Evolutionary conservation across 2,329 filamentous ascomycete species (phyloP), one percentile per base, ranked within the genome.

Genomic region (Chrysoporthe cubensis): DNA sequence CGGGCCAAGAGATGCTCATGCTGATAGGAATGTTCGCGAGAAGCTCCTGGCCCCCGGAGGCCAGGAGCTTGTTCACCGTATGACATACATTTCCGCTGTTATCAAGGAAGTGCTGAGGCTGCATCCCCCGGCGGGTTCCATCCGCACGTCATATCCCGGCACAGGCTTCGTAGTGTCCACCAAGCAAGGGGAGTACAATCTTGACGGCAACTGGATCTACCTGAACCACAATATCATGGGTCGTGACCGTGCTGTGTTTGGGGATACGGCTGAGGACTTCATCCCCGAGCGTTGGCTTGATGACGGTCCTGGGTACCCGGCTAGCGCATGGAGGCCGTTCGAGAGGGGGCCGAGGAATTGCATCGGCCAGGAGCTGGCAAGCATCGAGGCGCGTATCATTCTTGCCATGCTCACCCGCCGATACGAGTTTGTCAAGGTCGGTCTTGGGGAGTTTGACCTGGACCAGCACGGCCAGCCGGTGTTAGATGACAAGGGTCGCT

Each of bases 311-410:
- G 26, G 21, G 77, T 80, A 73, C 69, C 74, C 75, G 32, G 68
- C 74, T 4, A 78, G 80, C 58, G 84, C 85, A 1, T 88, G 81
- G 80, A 76, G 85, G 14, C 79, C 84, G 0, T 88, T 87, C 71
- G 83, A 85, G 69, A 79, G 82, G 34, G 85, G 85, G 0, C 80
- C 81, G 3, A 73, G 86, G 13, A 84, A 82, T 63, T 88, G 85
- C 71, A 82, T 88, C 46, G 86, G 85, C 0, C 82, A 85, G 73
- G 82, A 85, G 68, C 75, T 88, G 42, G 86, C 84, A 0, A 83
- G 74, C 46, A 73, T 78, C 48, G 76, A 78, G 67, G 72, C 73
- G 5, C 70, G 75, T 5, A 71, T 77, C 21, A 75, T 78, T 43
- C 64, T 78, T 18, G 75, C 76, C 37, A 71, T 71, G 9, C 70